A percentile compares a stretch with the other conserved stretches of the same genome.
Conservation (phyloP, 495 filamentous ascomycete genomes). For the Penicillium cosmopolitanum region DNA sequence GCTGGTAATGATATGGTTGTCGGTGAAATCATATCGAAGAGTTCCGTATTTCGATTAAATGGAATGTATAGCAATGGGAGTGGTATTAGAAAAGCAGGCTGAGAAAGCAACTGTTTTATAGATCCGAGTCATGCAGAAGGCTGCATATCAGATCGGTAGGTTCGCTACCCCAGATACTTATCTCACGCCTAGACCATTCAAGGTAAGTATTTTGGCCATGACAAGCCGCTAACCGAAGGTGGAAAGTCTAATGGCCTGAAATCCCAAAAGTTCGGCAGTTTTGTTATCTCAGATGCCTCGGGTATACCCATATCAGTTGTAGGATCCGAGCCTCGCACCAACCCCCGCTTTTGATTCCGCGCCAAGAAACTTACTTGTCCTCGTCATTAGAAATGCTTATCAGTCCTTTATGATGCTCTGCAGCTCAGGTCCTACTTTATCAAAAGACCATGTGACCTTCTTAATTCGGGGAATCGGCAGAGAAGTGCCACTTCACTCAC, state of each 20-base stretch:
- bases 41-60: background rate
- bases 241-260: background rate
- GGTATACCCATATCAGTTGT: background rate
- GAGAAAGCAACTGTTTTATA: background rate
- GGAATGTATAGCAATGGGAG: no score
- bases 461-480: slow-evolving; percentile 1
- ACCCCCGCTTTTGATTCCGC: background rate
- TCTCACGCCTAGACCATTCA: slow-evolving; percentile 2
- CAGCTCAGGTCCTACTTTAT: background rate
- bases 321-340: background rate
- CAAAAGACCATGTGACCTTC: background rate
- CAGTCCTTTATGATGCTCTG: background rate
- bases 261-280: background rate
- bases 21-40: background rate
- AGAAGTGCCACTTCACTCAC: background rate
- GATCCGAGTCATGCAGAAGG: background rate
- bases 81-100: no score
- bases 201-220: slow-evolving; percentile 19
- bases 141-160: background rate
- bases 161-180: background rate
- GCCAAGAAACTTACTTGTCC: background rate
- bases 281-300: background rate
- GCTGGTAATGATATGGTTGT: background rate
- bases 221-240: slow-evolving; percentile 10
- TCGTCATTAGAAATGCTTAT: background rate